phyloP scores from a whole-genome alignment of 805 yeast genomes.

The Hanseniaspora thailandica region DNA sequence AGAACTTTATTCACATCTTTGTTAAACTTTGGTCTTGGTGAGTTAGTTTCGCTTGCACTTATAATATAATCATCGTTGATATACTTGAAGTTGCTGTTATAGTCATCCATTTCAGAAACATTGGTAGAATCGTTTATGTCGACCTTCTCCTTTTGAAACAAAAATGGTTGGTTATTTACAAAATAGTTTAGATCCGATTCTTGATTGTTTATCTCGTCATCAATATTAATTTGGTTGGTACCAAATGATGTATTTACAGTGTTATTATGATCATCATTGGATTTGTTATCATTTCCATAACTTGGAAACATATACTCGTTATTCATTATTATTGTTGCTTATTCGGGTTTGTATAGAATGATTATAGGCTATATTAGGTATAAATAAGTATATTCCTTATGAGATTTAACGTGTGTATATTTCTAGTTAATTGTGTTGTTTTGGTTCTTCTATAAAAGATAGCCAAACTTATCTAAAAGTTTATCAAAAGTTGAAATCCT shows the following conservation, averaged over 20 bases:
- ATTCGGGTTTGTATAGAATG: neutral
- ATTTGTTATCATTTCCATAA: neutral
- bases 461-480: neutral
- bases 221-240: slow-evolving; percentile 4
- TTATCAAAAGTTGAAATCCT: neutral
- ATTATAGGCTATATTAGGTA: too few species aligned
- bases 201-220: slow-evolving; percentile 7
- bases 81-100: slow-evolving; percentile 1
- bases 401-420: too few species aligned
- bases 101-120: neutral
- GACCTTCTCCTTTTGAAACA: slow-evolving; percentile 1
- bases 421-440: neutral
- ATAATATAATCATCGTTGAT: slow-evolving; percentile 12
- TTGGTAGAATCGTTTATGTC: neutral
- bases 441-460: neutral
- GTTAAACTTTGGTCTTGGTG: neutral
- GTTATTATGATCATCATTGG: neutral
- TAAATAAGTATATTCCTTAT: too few species aligned
- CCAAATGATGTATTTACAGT: neutral
- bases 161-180: slow-evolving; percentile 5
- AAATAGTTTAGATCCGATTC: slow-evolving; percentile 8
- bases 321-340: neutral
- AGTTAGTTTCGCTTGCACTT: neutral
- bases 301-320: slow-evolving; percentile 1
- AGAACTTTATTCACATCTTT: neutral